phyloP scores from a whole-genome alignment of 805 yeast species.

The Candida peoriensis region DNA sequence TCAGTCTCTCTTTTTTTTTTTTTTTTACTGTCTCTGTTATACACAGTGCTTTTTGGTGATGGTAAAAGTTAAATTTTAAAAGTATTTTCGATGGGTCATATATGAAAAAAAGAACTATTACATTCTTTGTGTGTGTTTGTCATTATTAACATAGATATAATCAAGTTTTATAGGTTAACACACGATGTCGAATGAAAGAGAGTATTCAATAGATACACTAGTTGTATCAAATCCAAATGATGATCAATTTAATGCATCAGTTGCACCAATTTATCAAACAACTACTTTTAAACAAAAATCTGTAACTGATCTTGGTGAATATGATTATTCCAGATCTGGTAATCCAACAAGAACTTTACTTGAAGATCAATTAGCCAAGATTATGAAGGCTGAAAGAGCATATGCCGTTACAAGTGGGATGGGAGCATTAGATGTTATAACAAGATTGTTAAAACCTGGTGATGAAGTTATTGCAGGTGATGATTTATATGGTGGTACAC shows the following conservation, averaged over 20 bases:
- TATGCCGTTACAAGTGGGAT: slow-evolving; percentile 88
- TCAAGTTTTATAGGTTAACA: no score
- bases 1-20: no score
- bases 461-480: slow-evolving; percentile 92
- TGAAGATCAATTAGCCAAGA: slow-evolving; percentile 70
- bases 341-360: slow-evolving; percentile 85
- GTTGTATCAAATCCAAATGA: slow-evolving; percentile 26
- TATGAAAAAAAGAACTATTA: no score
- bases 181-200: no score
- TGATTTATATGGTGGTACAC: slow-evolving; percentile 92
- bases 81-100: no score
- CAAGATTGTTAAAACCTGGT: slow-evolving; percentile 70
- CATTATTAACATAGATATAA: no score
- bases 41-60: no score
- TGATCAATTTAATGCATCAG: slow-evolving; percentile 75
- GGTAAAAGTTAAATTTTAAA: no score
- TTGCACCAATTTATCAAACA: slow-evolving; percentile 85
- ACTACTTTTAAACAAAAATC: slow-evolving; percentile 90
- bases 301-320: slow-evolving; percentile 70
- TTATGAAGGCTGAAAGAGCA: slow-evolving; percentile 73
- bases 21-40: no score
- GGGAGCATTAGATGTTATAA: slow-evolving; percentile 86
- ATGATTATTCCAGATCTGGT: slow-evolving; percentile 87
- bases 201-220: slow-evolving; percentile 11
- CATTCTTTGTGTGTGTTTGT: no score